A percentile compares a stretch with the other conserved stretches of the same genome.
phyloP scores from a whole-genome alignment of 768 basidiomycete genomes.

The Lactifluus echinatus region DNA sequence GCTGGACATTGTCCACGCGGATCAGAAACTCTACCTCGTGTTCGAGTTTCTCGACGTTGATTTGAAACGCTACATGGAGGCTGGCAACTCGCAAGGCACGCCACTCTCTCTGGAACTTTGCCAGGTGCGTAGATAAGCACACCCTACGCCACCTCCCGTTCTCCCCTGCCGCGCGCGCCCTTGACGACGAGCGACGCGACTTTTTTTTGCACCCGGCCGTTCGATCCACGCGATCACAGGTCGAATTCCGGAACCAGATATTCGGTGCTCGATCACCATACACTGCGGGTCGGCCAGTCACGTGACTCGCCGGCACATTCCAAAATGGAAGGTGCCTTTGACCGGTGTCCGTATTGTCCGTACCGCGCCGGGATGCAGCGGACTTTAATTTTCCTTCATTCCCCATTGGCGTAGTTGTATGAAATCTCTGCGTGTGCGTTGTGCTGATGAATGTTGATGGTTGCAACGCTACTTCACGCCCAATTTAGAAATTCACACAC shows the following conservation, averaged over 20 bases:
- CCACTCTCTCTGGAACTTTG: constrained; percentile 67
- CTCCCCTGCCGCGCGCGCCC: background rate
- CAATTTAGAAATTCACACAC: constrained; percentile 84
- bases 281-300: background rate
- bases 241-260: background rate
- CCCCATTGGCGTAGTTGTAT: background rate
- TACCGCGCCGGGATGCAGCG: background rate
- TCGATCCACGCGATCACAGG: background rate
- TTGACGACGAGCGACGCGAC: background rate
- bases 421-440: background rate
- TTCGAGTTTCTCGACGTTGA: constrained; percentile 98
- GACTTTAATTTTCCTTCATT: background rate
- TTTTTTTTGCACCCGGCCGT: background rate
- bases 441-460: constrained; percentile 3
- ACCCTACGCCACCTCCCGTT: background rate
- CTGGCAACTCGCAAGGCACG: constrained; percentile 58
- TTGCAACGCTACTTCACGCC: constrained; percentile 15
- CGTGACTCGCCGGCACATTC: constrained; percentile 4
- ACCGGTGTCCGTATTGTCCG: background rate
- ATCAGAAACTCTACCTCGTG: constrained; percentile 95
- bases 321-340: background rate
- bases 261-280: background rate
- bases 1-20: constrained; percentile 93
- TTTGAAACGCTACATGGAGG: constrained; percentile 95
- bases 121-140: constrained; percentile 83